Percentiles rank a stretch among this genome's conserved stretches.
Conservation (phyloP, 495 filamentous ascomycete genomes). For the Aspergillus cavernicola region DNA sequence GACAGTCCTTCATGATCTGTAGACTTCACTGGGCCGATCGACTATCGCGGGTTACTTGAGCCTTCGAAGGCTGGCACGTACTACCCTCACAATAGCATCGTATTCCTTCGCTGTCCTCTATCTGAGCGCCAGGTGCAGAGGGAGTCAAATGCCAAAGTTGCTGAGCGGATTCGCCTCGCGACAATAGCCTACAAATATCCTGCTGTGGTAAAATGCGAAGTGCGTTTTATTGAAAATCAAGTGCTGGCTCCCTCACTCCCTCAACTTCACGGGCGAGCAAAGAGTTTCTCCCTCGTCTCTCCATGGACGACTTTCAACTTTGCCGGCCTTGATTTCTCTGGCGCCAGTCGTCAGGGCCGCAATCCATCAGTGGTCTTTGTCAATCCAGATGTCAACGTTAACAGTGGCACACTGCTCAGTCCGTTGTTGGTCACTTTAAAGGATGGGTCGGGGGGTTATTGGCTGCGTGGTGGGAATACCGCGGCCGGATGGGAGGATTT, state of each 20-base stretch:
- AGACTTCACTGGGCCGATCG: not conserved
- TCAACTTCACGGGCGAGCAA: not conserved
- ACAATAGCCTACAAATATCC: not conserved
- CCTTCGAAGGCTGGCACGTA: not conserved
- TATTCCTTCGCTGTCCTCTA: not conserved
- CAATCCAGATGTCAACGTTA: not conserved
- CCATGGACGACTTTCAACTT: not conserved
- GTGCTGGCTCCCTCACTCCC: not conserved
- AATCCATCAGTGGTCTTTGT: not conserved
- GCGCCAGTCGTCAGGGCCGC: not conserved
- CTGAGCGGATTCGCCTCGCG: not conserved
- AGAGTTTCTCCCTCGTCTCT: not conserved
- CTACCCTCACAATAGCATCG: conserved; percentile 2
- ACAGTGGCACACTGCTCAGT: not conserved
- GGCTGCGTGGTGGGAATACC: not conserved
- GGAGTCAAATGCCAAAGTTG: not conserved
- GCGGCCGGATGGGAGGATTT: not conserved
- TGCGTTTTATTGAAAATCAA: not conserved
- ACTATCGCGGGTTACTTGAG: not conserved
- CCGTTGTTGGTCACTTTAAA: not conserved
- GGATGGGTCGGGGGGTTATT: conserved; percentile 2
- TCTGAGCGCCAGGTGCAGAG: not conserved
- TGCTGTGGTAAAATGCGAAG: not conserved
- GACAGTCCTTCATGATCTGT: not conserved
- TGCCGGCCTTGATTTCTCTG: not conserved